Evolutionary conservation across 2,329 filamentous ascomycete genomes (phyloP), one percentile per base, ranked within the genome.

Genomic region (Taxawa tesnikishii): DNA sequence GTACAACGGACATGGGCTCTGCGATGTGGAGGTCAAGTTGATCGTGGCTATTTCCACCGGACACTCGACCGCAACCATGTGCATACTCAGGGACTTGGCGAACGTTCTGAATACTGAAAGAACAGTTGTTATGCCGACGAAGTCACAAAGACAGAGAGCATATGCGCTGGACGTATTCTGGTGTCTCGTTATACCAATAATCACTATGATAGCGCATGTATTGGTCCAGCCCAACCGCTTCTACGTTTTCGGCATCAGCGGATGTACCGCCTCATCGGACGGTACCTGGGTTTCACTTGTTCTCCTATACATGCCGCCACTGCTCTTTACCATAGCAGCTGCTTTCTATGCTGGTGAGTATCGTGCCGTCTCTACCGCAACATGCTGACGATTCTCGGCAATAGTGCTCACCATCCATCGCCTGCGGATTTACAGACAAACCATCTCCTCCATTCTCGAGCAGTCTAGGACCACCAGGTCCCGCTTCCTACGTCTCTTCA

Each of bases 11-110:
- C 46, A 50, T 4, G 66, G 64, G 3, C 66, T 77, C 36, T 83
- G 78, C 53, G 77, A 83, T 48, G 55, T 82, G 29, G 64, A 79
- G 42, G 60, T 67, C 33, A 73, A 75, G 39, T 45, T 81, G 19
- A 61, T 68, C 37, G 58, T 70, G 15, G 71, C 67, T 3, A 55
- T 62, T 6, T 60, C 60, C 12, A 59, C 72, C 1, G 71, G 65
- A 1, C 51, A 73, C 11, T 58, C 69, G 3, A 66, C 68, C 6
- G 59, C 65, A 5, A 47, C 74, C 6, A 53, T 63, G 15, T 72
- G 74, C 46, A 69, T 82, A 30, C 67, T 78, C 37, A 63, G 71
- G 29, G 67, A 63, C 28, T 62, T 82, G 11, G 71, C 73, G 9
- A 55, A 53, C 13, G 72, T 76, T 19, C 61, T 82, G 51, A 66